A percentile compares a stretch with the other conserved stretches of the same genome.
Conservation (phyloP, 108 stramenopile genomes). For the Cylindrotheca fusiformis region DNA sequence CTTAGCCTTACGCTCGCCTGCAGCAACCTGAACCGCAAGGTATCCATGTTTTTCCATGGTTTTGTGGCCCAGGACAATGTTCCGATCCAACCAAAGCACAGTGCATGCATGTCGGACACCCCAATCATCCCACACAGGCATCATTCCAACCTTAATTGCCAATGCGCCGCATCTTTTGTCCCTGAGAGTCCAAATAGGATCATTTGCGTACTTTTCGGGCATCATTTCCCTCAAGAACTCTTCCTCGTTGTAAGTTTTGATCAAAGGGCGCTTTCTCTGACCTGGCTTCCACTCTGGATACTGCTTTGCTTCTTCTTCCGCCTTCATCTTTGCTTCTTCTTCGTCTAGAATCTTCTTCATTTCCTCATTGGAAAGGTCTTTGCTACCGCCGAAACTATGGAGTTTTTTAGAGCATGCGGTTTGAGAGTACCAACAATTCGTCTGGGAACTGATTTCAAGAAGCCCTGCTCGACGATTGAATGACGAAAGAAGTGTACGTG, state of each 20-base stretch:
- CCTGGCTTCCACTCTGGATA: slow-evolving; percentile 84
- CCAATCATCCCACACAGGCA: slow-evolving; percentile 96
- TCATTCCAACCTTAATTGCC: slow-evolving; percentile 97
- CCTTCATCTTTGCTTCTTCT: slow-evolving; percentile 51
- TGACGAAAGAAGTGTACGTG: background rate
- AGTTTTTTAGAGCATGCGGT: slow-evolving; percentile 12
- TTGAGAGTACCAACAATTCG: slow-evolving; percentile 13
- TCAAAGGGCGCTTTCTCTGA: slow-evolving; percentile 74
- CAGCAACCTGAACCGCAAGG: slow-evolving; percentile 87
- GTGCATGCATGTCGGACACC: slow-evolving; percentile 94
- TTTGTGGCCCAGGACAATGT: slow-evolving; percentile 89
- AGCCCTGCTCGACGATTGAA: background rate
- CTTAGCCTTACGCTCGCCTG: slow-evolving; percentile 91
- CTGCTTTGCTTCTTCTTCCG: slow-evolving; percentile 39
- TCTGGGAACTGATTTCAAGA: too few species aligned
- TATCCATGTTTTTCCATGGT: slow-evolving; percentile 89
- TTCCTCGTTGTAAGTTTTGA: slow-evolving; percentile 55
- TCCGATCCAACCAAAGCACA: slow-evolving; percentile 88
- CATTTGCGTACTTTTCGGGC: slow-evolving; percentile 37
- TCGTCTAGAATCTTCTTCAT: slow-evolving; percentile 62
- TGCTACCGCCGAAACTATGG: slow-evolving; percentile 26
- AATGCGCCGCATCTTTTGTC: slow-evolving; percentile 89
- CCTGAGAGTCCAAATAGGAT: slow-evolving; percentile 61
- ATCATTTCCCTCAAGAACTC: slow-evolving; percentile 68
- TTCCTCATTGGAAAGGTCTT: slow-evolving; percentile 53